These are phyloP conservation scores for Paralagenidium karlingii DNA, from an alignment of 352 stramenopile species.

Conservation along the genomic window DNA sequence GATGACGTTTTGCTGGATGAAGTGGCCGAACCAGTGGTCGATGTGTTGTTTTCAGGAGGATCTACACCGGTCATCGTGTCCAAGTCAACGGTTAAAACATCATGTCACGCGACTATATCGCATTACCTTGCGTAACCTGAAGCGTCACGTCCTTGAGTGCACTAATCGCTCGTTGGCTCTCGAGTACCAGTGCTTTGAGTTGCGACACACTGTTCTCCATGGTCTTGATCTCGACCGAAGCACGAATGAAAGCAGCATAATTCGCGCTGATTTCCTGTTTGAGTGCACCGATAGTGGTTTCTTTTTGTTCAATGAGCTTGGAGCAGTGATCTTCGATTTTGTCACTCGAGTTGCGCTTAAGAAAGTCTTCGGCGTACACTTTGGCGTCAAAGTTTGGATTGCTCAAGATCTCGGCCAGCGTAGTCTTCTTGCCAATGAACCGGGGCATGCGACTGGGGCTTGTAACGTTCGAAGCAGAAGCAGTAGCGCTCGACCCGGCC, in stretches of 20 bases:
- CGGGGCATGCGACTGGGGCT: no score
- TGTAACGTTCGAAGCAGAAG: no score
- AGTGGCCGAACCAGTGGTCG: no score
- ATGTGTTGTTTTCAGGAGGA: no score
- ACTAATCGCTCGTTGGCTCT: constrained; percentile 61
- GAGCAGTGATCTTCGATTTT: constrained; percentile 69
- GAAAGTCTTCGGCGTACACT: constrained; percentile 69
- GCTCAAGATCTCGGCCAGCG: constrained; percentile 75
- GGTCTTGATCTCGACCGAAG: constrained; percentile 57
- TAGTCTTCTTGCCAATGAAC: no score
- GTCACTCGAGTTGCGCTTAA: constrained; percentile 56
- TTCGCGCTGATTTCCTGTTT: constrained; percentile 76
- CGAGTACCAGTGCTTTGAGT: constrained; percentile 55
- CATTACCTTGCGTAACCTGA: constrained; percentile 26
- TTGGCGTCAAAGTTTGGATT: constrained; percentile 43
- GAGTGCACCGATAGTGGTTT: constrained; percentile 72
- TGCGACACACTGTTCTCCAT: constrained; percentile 81
- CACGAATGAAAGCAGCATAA: constrained; percentile 69
- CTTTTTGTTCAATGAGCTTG: constrained; percentile 65
- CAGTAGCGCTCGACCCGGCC: no score
- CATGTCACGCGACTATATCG: no score
- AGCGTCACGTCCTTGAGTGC: constrained; percentile 33
- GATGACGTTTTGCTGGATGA: no score
- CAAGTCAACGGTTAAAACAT: no score
- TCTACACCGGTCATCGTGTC: no score